Percentiles rank a stretch among this genome's conserved stretches.
These are phyloP conservation scores for Apophysomyces sp. DNA, from an alignment of 371 early-diverging fungal genomes.

Conservation along the genomic window DNA sequence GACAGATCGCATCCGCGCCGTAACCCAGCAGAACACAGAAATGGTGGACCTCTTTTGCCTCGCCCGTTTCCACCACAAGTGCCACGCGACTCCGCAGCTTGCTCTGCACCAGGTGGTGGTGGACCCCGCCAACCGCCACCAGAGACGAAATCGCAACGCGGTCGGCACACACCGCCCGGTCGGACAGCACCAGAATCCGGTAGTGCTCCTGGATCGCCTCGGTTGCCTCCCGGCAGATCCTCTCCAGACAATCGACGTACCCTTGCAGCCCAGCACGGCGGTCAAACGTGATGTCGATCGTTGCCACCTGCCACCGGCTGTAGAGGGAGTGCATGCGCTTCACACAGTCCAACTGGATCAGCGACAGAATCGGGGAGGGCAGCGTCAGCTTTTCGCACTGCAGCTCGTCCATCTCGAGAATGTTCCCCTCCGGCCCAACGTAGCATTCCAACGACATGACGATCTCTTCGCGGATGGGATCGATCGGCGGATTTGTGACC, in stretches of 20 bases:
- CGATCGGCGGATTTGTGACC: slow-evolving; percentile 95
- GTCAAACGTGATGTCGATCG: slow-evolving; percentile 83
- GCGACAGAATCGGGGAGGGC: slow-evolving; percentile 79
- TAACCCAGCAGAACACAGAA: slow-evolving; percentile 93
- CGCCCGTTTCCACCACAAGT: slow-evolving; percentile 86
- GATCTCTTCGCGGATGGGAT: slow-evolving; percentile 95
- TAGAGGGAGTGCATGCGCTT: slow-evolving; percentile 58
- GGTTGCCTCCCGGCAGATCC: slow-evolving; percentile 79
- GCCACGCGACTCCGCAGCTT: slow-evolving; percentile 86
- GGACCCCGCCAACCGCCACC: slow-evolving; percentile 87
- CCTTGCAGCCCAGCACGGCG: slow-evolving; percentile 70
- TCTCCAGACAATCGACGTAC: slow-evolving; percentile 72
- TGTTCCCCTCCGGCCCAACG: slow-evolving; percentile 92
- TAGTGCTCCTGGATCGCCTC: slow-evolving; percentile 69
- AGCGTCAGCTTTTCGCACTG: slow-evolving; percentile 78
- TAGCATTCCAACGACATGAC: slow-evolving; percentile 94
- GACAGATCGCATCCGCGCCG: slow-evolving; percentile 94
- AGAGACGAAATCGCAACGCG: slow-evolving; percentile 81
- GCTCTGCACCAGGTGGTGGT: slow-evolving; percentile 84
- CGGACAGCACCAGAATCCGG: slow-evolving; percentile 81
- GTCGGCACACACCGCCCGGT: slow-evolving; percentile 59
- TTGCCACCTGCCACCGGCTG: slow-evolving; percentile 72
- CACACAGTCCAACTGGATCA: slow-evolving; percentile 75
- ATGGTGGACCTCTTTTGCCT: slow-evolving; percentile 94
- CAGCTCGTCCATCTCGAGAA: slow-evolving; percentile 73